Evolutionary conservation across 2,329 filamentous ascomycete species (phyloP).

Genomic region (Diplocarpon mali): DNA sequence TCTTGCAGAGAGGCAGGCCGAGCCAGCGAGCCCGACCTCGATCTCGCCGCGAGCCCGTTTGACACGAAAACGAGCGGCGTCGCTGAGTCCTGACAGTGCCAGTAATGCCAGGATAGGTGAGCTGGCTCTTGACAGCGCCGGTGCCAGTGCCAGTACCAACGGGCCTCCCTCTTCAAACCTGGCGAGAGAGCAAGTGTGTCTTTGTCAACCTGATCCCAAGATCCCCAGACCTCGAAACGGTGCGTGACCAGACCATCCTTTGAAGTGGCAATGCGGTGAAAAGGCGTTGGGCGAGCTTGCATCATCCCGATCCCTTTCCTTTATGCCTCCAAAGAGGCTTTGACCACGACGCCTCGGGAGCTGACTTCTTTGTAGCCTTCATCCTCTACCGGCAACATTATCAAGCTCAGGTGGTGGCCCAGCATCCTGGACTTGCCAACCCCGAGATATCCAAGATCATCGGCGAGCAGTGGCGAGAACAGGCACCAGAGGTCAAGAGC

Average conservation of each 20-base stretch:
- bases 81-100: slow-evolving; percentile 21
- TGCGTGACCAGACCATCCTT: slow-evolving; percentile 32
- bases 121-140: slow-evolving; percentile 19
- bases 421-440: slow-evolving; percentile 65
- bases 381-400: slow-evolving; percentile 94
- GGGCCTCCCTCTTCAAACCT: slow-evolving; percentile 15
- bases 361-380: slow-evolving; percentile 56
- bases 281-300: slow-evolving; percentile 9
- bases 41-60: slow-evolving; percentile 23
- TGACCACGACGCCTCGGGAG: slow-evolving; percentile 25
- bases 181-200: slow-evolving; percentile 41
- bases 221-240: slow-evolving; percentile 62
- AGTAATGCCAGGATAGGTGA: slow-evolving; percentile 23
- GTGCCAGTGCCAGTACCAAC: slow-evolving; percentile 13
- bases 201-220: slow-evolving; percentile 61
- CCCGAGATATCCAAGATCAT: slow-evolving; percentile 18
- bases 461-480: slow-evolving; percentile 63
- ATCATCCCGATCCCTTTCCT: slow-evolving; percentile 2
- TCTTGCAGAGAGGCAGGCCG: slow-evolving; percentile 18
- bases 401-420: slow-evolving; percentile 68
- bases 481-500: slow-evolving; percentile 62
- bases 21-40: slow-evolving; percentile 13
- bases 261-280: slow-evolving; percentile 13
- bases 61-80: slow-evolving; percentile 26
- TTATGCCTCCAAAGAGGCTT: slow-evolving; percentile 19